phyloP scores from a whole-genome alignment of 352 stramenopile genomes.

The Pythium sp. region DNA sequence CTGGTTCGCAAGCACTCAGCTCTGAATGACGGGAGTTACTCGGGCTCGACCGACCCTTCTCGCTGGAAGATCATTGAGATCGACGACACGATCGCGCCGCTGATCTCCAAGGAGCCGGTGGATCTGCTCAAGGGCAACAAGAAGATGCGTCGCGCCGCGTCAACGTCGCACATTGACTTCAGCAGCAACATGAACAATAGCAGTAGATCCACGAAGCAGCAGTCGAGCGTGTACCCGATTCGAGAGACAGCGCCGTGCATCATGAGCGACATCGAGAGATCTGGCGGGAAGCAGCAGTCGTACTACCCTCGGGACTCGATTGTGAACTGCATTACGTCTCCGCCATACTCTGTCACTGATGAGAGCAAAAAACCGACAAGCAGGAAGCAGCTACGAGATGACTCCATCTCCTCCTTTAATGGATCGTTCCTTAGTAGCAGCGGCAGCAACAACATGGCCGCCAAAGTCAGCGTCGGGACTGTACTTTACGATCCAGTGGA shows the following conservation, averaged over 20 bases:
- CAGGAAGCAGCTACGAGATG: not conserved
- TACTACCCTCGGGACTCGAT: conserved; percentile 19
- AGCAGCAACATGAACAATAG: not conserved
- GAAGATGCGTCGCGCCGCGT: conserved; percentile 14
- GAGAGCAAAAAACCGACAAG: not conserved
- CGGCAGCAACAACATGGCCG: not conserved
- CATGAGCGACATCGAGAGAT: conserved; percentile 7
- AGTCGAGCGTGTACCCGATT: conserved; percentile 14
- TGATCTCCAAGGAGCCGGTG: conserved; percentile 9
- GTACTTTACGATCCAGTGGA: conserved; percentile 12
- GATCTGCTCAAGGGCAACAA: conserved; percentile 15
- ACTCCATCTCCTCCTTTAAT: not conserved
- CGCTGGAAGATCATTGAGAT: conserved; percentile 59
- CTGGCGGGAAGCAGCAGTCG: not conserved
- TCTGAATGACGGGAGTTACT: conserved; percentile 2
- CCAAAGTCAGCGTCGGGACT: conserved; percentile 18
- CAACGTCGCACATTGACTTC: not conserved
- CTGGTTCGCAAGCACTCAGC: conserved; percentile 6
- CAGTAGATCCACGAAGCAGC: not conserved
- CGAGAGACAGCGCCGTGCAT: conserved; percentile 14
- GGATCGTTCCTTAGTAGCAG: conserved; percentile 1
- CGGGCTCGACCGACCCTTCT: not conserved
- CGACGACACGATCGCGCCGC: conserved; percentile 31
- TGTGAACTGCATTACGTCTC: conserved; percentile 18
- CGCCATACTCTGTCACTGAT: not conserved